A percentile compares a stretch with the other conserved stretches of the same genome.
Evolutionary conservation across 169 alveolate genomes (phyloP).

Genomic region (Cyclospora cayetanensis): DNA sequence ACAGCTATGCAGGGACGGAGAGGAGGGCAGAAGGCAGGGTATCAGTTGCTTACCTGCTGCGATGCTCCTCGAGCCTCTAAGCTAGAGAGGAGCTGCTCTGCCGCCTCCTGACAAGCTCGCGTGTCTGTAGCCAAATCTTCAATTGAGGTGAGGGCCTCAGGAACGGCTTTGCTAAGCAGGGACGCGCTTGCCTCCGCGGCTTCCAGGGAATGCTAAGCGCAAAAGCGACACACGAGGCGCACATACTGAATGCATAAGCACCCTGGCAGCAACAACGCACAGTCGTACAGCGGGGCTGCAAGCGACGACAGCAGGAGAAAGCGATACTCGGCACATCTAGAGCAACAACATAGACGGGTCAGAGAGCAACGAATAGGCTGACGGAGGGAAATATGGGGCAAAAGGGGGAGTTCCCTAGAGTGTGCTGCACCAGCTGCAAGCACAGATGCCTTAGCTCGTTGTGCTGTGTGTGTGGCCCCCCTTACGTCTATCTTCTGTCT

Average conservation of each 20-base stretch:
- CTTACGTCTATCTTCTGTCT: neutral
- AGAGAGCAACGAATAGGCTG: too few relatives aligned
- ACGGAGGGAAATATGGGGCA: too few relatives aligned
- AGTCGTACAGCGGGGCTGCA: too few relatives aligned
- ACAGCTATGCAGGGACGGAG: too few relatives aligned
- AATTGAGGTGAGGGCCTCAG: neutral
- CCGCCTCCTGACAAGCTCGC: neutral
- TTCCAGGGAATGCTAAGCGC: neutral
- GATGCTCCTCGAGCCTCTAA: neutral
- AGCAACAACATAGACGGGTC: too few relatives aligned
- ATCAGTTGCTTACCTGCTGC: neutral
- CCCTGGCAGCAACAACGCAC: too few relatives aligned
- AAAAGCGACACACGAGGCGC: neutral
- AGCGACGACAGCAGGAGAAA: too few relatives aligned
- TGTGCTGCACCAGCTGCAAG: too few relatives aligned
- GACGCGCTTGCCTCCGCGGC: neutral
- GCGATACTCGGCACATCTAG: too few relatives aligned
- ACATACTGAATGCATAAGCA: too few relatives aligned
- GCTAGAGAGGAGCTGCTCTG: conserved; percentile 10
- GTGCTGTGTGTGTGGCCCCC: neutral
- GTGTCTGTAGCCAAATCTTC: neutral
- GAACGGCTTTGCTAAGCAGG: neutral
- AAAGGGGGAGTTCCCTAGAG: too few relatives aligned
- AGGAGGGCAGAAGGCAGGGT: neutral
- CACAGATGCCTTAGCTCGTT: too few relatives aligned